Conservation (phyloP, 2,329 filamentous ascomycete genomes). For the Daldinia sp. region DNA sequence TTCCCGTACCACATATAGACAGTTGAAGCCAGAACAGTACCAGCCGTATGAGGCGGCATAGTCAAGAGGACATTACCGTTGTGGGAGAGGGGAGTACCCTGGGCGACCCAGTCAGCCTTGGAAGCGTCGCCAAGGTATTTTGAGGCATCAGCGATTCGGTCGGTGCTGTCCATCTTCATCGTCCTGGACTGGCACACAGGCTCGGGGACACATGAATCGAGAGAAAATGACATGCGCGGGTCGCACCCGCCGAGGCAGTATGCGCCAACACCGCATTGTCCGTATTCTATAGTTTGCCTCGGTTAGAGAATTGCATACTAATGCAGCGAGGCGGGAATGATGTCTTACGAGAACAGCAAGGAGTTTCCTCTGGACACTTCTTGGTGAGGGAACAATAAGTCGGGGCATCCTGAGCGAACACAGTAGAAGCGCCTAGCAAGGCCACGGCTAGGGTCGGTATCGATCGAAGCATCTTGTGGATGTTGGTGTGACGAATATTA, state of each 20-base stretch:
- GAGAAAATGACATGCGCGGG: constrained; percentile 79
- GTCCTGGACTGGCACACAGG: constrained; percentile 80
- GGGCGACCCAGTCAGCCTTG: constrained; percentile 86
- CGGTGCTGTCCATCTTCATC: constrained; percentile 76
- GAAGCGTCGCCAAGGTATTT: constrained; percentile 87
- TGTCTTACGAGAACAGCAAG: constrained; percentile 79
- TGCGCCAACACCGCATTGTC: constrained; percentile 89
- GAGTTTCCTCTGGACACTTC: constrained; percentile 75
- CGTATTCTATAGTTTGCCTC: constrained; percentile 73
- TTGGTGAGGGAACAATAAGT: constrained; percentile 57
- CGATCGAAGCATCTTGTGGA: constrained; percentile 43
- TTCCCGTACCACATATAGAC: constrained; percentile 98
- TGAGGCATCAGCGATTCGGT: constrained; percentile 74
- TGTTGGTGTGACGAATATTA: constrained; percentile 23
- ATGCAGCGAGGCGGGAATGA: not conserved
- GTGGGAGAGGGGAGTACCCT: constrained; percentile 75
- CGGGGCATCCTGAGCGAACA: constrained; percentile 46
- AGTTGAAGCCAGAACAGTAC: constrained; percentile 84
- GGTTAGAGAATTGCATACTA: constrained; percentile 10
- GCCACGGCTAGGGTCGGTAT: constrained; percentile 49
- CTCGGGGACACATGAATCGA: constrained; percentile 85
- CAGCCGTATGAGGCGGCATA: constrained; percentile 85
- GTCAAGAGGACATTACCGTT: constrained; percentile 81
- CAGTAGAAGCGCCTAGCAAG: constrained; percentile 51
- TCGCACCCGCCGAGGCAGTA: constrained; percentile 98